Percentiles rank a stretch among this genome's conserved stretches.
These are phyloP conservation scores for Lactarius deliciosus DNA, from an alignment of 768 basidiomycete genomes.

Conservation along the genomic window DNA sequence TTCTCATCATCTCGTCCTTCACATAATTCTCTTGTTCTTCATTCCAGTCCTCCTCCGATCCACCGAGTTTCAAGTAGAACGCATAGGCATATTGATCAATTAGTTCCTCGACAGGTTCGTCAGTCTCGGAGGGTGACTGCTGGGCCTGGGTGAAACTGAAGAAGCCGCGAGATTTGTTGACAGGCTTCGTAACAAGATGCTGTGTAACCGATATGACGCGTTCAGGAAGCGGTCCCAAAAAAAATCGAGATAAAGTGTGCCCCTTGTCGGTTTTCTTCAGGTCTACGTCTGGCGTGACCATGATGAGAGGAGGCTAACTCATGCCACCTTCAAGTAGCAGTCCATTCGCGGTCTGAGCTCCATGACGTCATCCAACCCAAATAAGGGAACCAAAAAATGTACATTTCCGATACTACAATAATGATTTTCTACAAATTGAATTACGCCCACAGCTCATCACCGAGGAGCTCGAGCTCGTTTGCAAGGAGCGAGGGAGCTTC, in stretches of 20 bases:
- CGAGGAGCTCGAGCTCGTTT: conserved; percentile 21
- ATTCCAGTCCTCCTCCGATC: conserved; percentile 65
- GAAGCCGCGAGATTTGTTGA: conserved; percentile 23
- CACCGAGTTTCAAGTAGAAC: conserved; percentile 65
- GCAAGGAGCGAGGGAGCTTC: conserved; percentile 16
- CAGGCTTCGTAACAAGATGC: conserved; percentile 16
- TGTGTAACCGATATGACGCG: conserved; percentile 45
- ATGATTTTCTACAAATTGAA: background rate
- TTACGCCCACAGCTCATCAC: conserved; percentile 2
- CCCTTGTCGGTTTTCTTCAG: conserved; percentile 23
- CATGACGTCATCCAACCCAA: conserved; percentile 6
- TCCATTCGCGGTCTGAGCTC: background rate
- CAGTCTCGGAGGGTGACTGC: conserved; percentile 34
- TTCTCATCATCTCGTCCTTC: conserved; percentile 54
- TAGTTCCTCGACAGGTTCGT: conserved; percentile 44
- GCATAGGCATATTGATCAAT: conserved; percentile 61
- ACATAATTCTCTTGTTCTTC: conserved; percentile 50
- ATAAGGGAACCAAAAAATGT: background rate
- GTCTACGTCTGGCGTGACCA: conserved; percentile 16
- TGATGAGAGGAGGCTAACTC: conserved; percentile 20
- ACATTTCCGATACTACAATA: background rate
- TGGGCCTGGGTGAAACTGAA: conserved; percentile 33
- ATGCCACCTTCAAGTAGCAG: background rate
- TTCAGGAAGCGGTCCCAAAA: conserved; percentile 78
- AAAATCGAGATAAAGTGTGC: conserved; percentile 54